These are phyloP conservation scores for Wickerhamomyces kurtzmanii DNA, from an alignment of 805 yeast species.

Conservation along the genomic window DNA sequence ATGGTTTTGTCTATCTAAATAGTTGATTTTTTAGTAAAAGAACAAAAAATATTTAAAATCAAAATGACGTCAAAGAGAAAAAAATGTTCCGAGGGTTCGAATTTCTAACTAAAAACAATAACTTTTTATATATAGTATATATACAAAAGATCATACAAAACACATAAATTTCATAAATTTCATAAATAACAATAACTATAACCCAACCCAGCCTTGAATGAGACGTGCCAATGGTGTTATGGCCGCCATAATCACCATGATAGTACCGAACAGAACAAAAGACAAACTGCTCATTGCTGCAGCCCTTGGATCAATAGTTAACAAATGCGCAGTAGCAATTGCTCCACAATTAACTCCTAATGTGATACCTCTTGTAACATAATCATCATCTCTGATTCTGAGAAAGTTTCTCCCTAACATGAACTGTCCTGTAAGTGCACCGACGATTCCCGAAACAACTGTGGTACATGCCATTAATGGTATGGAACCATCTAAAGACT, in stretches of 20 bases:
- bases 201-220: constrained; percentile 36
- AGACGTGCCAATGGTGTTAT: constrained; percentile 43
- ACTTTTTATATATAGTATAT: no score
- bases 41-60: no score
- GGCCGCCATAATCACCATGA: constrained; percentile 61
- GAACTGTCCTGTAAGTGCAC: constrained; percentile 54
- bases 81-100: no score
- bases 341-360: constrained; percentile 78
- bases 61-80: no score
- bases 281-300: constrained; percentile 70
- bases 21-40: no score
- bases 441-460: constrained; percentile 65
- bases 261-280: constrained; percentile 63
- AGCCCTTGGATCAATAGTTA: constrained; percentile 66
- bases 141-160: no score
- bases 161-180: no score
- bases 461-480: constrained; percentile 75
- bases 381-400: constrained; percentile 50
- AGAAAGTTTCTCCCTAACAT: constrained; percentile 29
- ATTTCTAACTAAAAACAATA: no score
- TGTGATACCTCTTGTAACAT: constrained; percentile 66
- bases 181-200: no score
- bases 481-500: constrained; percentile 57
- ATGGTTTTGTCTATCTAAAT: no score
- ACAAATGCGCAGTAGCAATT: constrained; percentile 67